These are phyloP conservation scores for Fraxinus angustifolia DNA, from an alignment of 305 asterid genomes.

Conservation along the genomic window DNA sequence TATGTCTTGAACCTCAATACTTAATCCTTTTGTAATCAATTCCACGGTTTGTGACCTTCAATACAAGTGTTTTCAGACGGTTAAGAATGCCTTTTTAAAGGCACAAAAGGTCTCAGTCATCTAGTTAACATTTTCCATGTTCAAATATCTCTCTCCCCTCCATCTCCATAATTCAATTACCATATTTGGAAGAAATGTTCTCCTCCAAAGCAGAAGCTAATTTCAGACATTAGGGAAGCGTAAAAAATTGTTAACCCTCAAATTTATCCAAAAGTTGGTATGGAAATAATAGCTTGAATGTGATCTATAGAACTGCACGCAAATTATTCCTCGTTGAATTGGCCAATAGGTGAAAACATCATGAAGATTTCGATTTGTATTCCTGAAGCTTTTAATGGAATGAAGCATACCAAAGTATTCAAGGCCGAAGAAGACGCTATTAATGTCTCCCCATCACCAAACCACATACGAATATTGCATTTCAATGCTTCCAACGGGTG, in stretches of 20 bases:
- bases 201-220: not conserved
- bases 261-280: not conserved
- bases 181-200: not conserved
- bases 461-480: not conserved
- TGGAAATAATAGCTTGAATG: not conserved
- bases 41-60: not conserved
- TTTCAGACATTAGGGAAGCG: not conserved
- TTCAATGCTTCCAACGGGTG: not conserved
- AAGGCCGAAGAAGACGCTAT: not conserved
- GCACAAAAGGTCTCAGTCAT: not conserved
- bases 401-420: not conserved
- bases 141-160: not conserved
- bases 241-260: not conserved
- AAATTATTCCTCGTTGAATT: not conserved
- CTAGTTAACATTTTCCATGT: not conserved
- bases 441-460: not conserved
- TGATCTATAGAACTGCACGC: not conserved
- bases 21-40: not conserved
- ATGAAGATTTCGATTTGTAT: not conserved
- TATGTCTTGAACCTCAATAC: not conserved
- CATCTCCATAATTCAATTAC: not conserved
- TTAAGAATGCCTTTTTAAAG: not conserved
- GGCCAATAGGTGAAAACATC: not conserved
- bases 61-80: not conserved
- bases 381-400: not conserved